Percentiles rank a stretch among this genome's conserved stretches.
These are phyloP conservation scores for Naganishia friedmannii DNA, from an alignment of 768 basidiomycete genomes.

Conservation along the genomic window DNA sequence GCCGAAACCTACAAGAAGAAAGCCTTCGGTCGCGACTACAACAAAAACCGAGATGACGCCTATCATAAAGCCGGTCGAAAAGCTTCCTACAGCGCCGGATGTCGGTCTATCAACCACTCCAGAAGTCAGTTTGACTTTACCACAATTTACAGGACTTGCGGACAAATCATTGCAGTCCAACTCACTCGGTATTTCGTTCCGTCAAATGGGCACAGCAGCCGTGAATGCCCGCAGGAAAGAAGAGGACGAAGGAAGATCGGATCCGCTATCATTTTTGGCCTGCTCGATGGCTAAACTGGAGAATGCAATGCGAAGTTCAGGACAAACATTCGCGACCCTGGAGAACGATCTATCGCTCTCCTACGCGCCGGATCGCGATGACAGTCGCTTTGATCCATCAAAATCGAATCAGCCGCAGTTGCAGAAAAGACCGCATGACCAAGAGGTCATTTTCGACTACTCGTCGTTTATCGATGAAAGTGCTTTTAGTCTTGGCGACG, in stretches of 20 bases:
- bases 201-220: constrained; percentile 21
- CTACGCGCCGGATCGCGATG: not conserved
- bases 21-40: constrained; percentile 10
- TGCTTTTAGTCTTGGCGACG: constrained; percentile 11
- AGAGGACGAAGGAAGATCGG: constrained; percentile 20
- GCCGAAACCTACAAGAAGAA: constrained; percentile 15
- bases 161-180: constrained; percentile 8
- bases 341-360: constrained; percentile 15
- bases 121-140: constrained; percentile 10
- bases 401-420: not conserved
- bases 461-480: constrained; percentile 30
- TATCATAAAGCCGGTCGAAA: not conserved
- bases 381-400: constrained; percentile 5
- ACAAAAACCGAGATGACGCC: constrained; percentile 2
- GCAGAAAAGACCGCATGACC: constrained; percentile 6
- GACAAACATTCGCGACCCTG: constrained; percentile 5
- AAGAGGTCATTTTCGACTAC: constrained; percentile 27
- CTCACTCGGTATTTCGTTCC: constrained; percentile 19
- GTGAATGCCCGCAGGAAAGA: constrained; percentile 18
- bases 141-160: constrained; percentile 19
- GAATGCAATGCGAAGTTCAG: constrained; percentile 18
- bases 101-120: not conserved
- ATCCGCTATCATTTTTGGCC: constrained; percentile 21
- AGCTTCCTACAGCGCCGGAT: not conserved
- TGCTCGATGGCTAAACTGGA: constrained; percentile 12